Conservation (phyloP, 2,329 filamentous ascomycete genomes). For the Cladosporium colombiae region DNA sequence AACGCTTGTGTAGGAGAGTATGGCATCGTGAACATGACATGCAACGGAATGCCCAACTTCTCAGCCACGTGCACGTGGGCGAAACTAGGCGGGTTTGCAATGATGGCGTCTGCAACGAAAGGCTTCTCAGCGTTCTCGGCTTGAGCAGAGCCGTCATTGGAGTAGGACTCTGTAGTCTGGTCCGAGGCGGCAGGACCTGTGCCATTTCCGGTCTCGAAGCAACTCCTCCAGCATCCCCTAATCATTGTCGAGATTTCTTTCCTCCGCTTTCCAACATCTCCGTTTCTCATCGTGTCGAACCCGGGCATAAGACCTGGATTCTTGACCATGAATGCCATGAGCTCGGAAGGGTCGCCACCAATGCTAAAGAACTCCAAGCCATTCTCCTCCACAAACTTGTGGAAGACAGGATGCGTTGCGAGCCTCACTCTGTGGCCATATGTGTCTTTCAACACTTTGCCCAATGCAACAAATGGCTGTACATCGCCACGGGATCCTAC, state of each 20-base stretch:
- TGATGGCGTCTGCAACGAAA: conserved; percentile 82
- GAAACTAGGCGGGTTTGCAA: conserved; percentile 77
- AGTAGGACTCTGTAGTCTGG: conserved; percentile 53
- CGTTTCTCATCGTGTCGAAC: conserved; percentile 72
- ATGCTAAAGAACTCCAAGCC: conserved; percentile 55
- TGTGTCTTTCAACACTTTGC: conserved; percentile 51
- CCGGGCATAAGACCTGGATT: conserved; percentile 84
- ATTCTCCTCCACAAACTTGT: conserved; percentile 51
- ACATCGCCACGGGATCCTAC: conserved; percentile 53
- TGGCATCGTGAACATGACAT: conserved; percentile 95
- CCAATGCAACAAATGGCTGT: conserved; percentile 53
- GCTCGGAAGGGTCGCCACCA: conserved; percentile 51
- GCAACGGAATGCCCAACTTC: conserved; percentile 71
- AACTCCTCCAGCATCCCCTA: conserved; percentile 84
- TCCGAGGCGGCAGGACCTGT: conserved; percentile 39
- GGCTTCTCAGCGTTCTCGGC: conserved; percentile 54
- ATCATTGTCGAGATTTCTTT: conserved; percentile 77
- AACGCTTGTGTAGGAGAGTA: conserved; percentile 86
- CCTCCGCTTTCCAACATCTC: conserved; percentile 73
- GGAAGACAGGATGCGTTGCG: conserved; percentile 52
- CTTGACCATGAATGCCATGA: conserved; percentile 83
- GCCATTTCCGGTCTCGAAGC: conserved; percentile 76
- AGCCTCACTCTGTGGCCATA: conserved; percentile 51
- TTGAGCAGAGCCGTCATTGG: conserved; percentile 30
- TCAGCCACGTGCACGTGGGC: conserved; percentile 75